Conservation (phyloP, 345 rosid genomes). For the Anastatica hierochuntica region DNA sequence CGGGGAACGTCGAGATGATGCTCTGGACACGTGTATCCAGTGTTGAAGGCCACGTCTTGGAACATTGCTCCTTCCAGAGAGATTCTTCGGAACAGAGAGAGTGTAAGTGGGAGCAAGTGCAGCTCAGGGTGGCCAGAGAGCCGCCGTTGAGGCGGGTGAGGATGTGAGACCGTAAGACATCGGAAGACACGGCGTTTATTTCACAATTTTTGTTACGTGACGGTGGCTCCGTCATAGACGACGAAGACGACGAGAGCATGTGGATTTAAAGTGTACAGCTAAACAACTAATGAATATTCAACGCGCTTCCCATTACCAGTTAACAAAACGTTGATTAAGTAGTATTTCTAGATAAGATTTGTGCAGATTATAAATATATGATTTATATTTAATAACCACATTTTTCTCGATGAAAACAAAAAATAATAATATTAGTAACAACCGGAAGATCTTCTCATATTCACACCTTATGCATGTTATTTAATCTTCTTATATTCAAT, state of each 20-base stretch:
- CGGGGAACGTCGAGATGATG: constrained; percentile 42
- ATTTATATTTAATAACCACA: too few species aligned
- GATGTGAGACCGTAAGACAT: constrained; percentile 47
- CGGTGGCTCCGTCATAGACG: neutral
- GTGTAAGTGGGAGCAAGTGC: constrained; percentile 38
- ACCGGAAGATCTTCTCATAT: too few species aligned
- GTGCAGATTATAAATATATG: too few species aligned
- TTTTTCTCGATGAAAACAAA: too few species aligned
- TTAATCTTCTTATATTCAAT: too few species aligned
- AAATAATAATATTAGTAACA: too few species aligned
- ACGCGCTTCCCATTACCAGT: too few species aligned
- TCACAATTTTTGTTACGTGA: neutral
- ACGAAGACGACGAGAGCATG: neutral
- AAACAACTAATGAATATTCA: neutral
- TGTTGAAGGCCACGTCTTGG: constrained; percentile 54
- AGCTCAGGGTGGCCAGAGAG: constrained; percentile 43
- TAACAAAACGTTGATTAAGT: too few species aligned
- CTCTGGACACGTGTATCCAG: constrained; percentile 25
- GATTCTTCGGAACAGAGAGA: constrained; percentile 34
- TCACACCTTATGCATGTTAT: too few species aligned
- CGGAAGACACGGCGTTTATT: constrained; percentile 38
- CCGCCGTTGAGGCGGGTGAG: constrained; percentile 66
- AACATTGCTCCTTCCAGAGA: constrained; percentile 47
- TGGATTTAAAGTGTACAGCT: too few species aligned
- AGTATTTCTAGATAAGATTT: too few species aligned